A percentile compares a stretch with the other conserved stretches of the same genome.
These are phyloP conservation scores for Eustoma russellianum DNA, from an alignment of 257 asterid genomes.

Conservation along the genomic window DNA sequence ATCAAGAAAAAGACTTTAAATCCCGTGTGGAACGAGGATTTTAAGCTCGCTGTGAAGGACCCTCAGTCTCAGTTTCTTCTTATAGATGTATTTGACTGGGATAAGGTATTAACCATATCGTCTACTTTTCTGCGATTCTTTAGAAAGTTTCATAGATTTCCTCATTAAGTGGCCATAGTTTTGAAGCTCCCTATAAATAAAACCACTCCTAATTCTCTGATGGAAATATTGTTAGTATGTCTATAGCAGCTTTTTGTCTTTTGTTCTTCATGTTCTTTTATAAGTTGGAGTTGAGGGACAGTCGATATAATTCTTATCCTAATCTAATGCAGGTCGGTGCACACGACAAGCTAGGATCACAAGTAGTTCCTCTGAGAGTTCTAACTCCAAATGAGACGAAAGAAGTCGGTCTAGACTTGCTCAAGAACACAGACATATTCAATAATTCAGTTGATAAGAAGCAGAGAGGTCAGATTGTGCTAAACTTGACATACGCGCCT, in stretches of 20 bases:
- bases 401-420: constrained; percentile 36
- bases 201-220: no score
- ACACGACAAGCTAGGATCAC: constrained; percentile 69
- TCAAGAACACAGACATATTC: constrained; percentile 22
- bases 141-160: background rate
- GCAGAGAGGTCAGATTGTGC: constrained; percentile 58
- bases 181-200: background rate
- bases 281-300: background rate
- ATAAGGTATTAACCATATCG: constrained; percentile 42
- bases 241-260: background rate
- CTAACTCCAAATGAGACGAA: constrained; percentile 51
- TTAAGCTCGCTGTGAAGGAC: constrained; percentile 76
- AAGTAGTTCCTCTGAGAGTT: constrained; percentile 55
- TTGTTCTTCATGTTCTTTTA: background rate
- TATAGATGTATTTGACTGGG: constrained; percentile 71
- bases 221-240: background rate
- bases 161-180: background rate
- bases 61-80: constrained; percentile 67
- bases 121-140: background rate
- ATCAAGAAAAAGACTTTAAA: constrained; percentile 70
- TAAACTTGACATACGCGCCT: constrained; percentile 70
- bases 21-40: constrained; percentile 87
- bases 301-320: background rate
- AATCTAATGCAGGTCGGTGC: constrained; percentile 50
- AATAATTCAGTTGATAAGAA: constrained; percentile 35